Base-by-base conservation (phyloP, 129 eudicot genomes). In the Flaveria linearis region DNA sequence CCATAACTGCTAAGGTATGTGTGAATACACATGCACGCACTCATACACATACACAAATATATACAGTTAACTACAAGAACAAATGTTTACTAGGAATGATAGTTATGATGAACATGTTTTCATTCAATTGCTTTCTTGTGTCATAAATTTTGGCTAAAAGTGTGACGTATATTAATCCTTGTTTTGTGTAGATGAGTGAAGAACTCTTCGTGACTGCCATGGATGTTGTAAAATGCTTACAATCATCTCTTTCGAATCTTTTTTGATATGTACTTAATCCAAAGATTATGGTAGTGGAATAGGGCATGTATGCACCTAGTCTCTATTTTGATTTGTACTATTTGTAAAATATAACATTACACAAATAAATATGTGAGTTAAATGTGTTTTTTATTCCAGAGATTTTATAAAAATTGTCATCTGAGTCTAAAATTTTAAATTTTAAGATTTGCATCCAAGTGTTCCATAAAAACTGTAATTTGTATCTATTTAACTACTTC, bases 1-100 rank as follows among this genome's bases (percentile, higher is more conserved):
- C 77, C 66, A 52, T 78, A 60, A 71, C 41, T 61, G 82, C 82
- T 71, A 64, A 71, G 82, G 82, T 79, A 78, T 47, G 49, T 22
- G 17, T 7, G 1, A 2, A 17, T 17, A 17, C 25, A n/a, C 60
- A 53, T 49, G 4, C n/a, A 49, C 14, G 5, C 16, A 15, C n/a
- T 0, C 53, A 49, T 7, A 49, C n/a, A 49, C n/a, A 49, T 14
- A 49, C 7, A 49, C n/a, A 49, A 6, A 45, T 10, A 45, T 45
- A 45, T 45, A 45, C 10, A 45, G 12, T 43, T 43, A 43, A 11
- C 13, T 45, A 49, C 53, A 4, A 12, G 53, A 49, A 49, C 14
- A 14, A 13, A 49, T 49, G 17, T 49, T 15, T 3, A 49, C 25
- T 51, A 72, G 66, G 56, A 39, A 41, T 36, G 39, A 36, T 17